These are phyloP conservation scores for Somion occarium DNA, from an alignment of 1,284 basidiomycete species.

Conservation along the genomic window DNA sequence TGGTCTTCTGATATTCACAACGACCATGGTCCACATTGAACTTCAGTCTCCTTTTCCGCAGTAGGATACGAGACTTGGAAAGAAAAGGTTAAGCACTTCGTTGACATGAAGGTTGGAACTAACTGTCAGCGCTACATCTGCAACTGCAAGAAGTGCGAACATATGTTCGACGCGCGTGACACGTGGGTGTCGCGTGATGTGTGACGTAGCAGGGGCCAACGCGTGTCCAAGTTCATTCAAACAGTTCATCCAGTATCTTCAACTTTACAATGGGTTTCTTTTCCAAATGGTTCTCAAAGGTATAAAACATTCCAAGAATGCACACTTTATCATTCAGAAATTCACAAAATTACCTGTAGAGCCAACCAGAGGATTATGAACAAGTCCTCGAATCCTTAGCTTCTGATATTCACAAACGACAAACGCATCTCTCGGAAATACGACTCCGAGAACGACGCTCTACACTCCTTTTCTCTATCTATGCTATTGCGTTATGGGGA, in stretches of 20 bases:
- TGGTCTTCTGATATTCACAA: no score
- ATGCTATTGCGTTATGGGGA: constrained; percentile 78
- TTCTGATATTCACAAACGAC: constrained; percentile 66
- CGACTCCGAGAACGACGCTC: constrained; percentile 81
- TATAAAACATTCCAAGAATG: constrained; percentile 8
- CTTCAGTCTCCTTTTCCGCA: no score
- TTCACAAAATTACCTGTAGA: constrained; percentile 15
- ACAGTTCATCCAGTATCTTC: neutral
- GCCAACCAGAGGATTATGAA: constrained; percentile 61
- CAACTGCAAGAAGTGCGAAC: no score
- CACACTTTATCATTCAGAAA: neutral
- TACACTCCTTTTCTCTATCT: constrained; percentile 78
- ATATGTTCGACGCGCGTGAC: no score
- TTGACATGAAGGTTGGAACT: no score
- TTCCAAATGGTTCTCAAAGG: constrained; percentile 29
- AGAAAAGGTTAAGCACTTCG: no score
- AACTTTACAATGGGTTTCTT: constrained; percentile 24
- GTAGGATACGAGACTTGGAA: no score
- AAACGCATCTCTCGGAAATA: constrained; percentile 84
- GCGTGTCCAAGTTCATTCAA: neutral
- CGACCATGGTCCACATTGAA: no score
- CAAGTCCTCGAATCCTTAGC: constrained; percentile 60
- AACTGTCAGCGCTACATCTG: no score
- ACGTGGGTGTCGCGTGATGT: neutral
- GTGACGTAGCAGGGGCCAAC: neutral